These are phyloP conservation scores for Xylariaceae sp. DNA, from an alignment of 2,329 filamentous ascomycete genomes.

Conservation along the genomic window DNA sequence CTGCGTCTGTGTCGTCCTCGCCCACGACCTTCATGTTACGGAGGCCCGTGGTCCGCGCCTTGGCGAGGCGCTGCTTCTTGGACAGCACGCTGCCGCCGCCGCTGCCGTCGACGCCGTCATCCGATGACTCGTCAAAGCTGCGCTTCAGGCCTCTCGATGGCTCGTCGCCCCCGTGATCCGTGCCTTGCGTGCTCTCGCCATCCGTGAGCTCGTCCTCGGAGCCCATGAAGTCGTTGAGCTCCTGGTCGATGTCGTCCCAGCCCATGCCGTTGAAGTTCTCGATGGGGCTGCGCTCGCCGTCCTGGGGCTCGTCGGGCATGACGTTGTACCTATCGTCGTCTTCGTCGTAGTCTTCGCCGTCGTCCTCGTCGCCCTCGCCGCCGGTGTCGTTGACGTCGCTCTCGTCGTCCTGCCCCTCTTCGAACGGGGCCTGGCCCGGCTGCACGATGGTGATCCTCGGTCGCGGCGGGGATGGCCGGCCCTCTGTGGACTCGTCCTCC, in stretches of 20 bases:
- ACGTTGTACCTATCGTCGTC: slow-evolving; percentile 38
- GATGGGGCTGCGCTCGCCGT: slow-evolving; percentile 28
- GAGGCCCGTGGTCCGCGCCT: slow-evolving; percentile 31
- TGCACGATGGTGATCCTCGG: slow-evolving; percentile 35
- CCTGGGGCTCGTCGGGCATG: slow-evolving; percentile 40
- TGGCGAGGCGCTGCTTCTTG: slow-evolving; percentile 36
- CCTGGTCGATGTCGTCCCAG: slow-evolving; percentile 44
- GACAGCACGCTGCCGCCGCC: slow-evolving; percentile 24
- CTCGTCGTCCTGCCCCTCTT: slow-evolving; percentile 35
- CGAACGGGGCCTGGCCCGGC: slow-evolving; percentile 21
- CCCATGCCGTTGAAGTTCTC: slow-evolving; percentile 23
- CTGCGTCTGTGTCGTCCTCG: slow-evolving; percentile 20
- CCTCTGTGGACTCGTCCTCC: slow-evolving; percentile 14
- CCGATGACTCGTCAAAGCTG: slow-evolving; percentile 17
- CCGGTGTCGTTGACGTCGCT: slow-evolving; percentile 31
- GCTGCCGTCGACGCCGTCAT: slow-evolving; percentile 8
- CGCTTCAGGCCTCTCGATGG: slow-evolving; percentile 22
- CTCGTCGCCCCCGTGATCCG: slow-evolving; percentile 25
- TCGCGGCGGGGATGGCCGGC: slow-evolving; percentile 31
- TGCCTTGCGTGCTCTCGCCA: slow-evolving; percentile 24
- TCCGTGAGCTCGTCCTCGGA: slow-evolving; percentile 43
- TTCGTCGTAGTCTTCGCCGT: slow-evolving; percentile 27
- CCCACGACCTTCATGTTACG: slow-evolving; percentile 31
- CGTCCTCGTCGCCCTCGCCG: slow-evolving; percentile 26
- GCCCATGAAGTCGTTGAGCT: slow-evolving; percentile 58